Percentiles rank a stretch among this genome's conserved stretches.
Evolutionary conservation across 129 eudicot genomes (phyloP).

Genomic region (Chrysanthemum makinoi): DNA sequence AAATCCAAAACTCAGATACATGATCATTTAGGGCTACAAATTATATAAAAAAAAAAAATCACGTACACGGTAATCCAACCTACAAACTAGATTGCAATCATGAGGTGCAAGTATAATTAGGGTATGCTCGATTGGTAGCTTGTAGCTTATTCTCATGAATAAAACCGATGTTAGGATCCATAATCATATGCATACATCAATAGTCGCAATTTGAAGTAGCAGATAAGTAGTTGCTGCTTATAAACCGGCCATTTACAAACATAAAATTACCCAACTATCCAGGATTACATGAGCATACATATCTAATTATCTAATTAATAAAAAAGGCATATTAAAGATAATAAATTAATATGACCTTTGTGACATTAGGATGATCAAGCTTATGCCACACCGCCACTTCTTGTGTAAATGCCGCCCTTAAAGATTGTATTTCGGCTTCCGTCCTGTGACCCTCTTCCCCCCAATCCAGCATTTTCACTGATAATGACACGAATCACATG

Average conservation of each 20-base stretch:
- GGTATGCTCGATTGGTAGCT: background rate
- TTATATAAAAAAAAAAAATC: background rate
- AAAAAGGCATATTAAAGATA: background rate
- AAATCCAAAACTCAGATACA: background rate
- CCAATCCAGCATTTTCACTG: conserved; percentile 92
- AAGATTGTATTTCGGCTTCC: conserved; percentile 72
- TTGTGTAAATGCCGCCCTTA: conserved; percentile 85
- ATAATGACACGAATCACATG: conserved; percentile 6
- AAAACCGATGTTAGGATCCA: background rate
- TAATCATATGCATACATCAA: conserved; percentile 9
- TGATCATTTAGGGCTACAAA: conserved; percentile 2
- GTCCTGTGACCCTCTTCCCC: conserved; percentile 92
- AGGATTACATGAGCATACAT: background rate
- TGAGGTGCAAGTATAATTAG: background rate
- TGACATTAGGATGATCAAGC: conserved; percentile 89
- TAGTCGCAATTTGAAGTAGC: background rate
- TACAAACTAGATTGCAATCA: background rate
- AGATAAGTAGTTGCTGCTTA: background rate
- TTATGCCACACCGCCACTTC: conserved; percentile 97
- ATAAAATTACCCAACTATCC: background rate
- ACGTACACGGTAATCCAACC: background rate
- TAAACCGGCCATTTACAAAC: background rate
- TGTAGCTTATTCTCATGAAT: background rate
- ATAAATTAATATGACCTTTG: conserved; percentile 50
- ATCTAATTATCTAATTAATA: conserved; percentile 3